Percentiles rank a stretch among this genome's conserved stretches.
phyloP scores from a whole-genome alignment of 257 asterid species.

The Nicotiana attenuata region DNA sequence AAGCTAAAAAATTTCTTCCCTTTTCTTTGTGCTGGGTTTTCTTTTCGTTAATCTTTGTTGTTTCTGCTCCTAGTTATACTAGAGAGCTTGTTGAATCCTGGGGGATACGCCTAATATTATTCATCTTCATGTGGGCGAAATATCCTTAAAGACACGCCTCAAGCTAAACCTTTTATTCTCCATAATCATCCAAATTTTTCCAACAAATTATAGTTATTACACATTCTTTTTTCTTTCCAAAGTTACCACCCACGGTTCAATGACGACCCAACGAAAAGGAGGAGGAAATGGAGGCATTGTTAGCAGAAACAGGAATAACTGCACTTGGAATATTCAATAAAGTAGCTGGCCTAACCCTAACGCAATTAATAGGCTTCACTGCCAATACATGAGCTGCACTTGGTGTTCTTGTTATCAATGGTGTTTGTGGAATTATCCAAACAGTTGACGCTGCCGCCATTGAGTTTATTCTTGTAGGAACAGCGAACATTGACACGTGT shows the following conservation, averaged over 20 bases:
- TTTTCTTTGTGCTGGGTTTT: no score
- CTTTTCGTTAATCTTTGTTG: no score
- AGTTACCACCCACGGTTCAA: background rate
- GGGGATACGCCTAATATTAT: no score
- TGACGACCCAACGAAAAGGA: background rate
- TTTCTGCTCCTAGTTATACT: no score
- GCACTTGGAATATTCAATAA: background rate
- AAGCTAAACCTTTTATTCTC: no score
- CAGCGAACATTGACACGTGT: constrained; percentile 39
- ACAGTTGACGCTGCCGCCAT: background rate
- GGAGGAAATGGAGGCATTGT: background rate
- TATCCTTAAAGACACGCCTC: no score
- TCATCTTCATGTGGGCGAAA: no score
- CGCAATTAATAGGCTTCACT: background rate
- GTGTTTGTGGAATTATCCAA: background rate
- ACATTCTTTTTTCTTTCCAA: no score
- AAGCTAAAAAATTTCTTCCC: no score
- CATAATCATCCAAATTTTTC: no score
- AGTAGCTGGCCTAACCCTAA: background rate
- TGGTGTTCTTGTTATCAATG: background rate
- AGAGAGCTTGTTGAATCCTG: no score
- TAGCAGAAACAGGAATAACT: background rate
- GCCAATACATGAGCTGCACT: background rate
- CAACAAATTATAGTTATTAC: no score
- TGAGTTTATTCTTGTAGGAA: constrained; percentile 22